These are phyloP conservation scores for Kalmanozyma brasiliensis DNA, from an alignment of 1,284 basidiomycete genomes.

Conservation along the genomic window DNA sequence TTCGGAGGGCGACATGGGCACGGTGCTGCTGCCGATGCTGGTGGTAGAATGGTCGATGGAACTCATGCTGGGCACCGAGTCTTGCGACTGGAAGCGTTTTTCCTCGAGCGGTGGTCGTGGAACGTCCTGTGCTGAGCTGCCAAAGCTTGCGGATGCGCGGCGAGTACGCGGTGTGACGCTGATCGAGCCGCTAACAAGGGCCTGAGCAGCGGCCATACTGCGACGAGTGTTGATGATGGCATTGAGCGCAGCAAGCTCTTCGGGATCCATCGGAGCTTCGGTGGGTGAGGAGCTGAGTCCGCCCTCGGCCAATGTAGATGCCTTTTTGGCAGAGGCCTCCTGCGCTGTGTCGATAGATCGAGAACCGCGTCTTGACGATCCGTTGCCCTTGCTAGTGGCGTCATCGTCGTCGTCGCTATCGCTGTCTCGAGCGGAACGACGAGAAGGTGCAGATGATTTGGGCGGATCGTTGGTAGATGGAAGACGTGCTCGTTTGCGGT, in stretches of 20 bases:
- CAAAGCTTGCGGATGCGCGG: conserved; percentile 34
- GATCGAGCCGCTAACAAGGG: conserved; percentile 58
- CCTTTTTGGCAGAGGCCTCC: conserved; percentile 1
- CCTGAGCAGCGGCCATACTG: conserved; percentile 64
- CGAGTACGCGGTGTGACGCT: conserved; percentile 13
- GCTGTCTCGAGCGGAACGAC: conserved; percentile 13
- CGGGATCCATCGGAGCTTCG: conserved; percentile 59
- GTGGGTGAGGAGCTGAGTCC: conserved; percentile 17
- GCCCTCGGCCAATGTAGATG: no score
- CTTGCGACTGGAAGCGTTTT: conserved; percentile 41
- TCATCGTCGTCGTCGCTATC: conserved; percentile 13
- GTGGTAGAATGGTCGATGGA: conserved; percentile 31
- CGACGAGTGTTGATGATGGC: conserved; percentile 67
- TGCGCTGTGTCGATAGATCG: neutral
- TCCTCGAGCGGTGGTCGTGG: conserved; percentile 28
- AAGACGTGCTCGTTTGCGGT: conserved; percentile 27
- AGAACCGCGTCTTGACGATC: neutral
- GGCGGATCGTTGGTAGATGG: conserved; percentile 16
- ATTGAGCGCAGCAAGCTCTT: conserved; percentile 65
- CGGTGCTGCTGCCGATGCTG: conserved; percentile 34
- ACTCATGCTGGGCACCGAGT: conserved; percentile 48
- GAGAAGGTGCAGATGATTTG: conserved; percentile 15
- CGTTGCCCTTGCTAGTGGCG: neutral
- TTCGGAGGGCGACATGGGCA: conserved; percentile 20
- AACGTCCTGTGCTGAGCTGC: conserved; percentile 28